These are phyloP conservation scores for Alternaria triticina DNA, from an alignment of 2,329 filamentous ascomycete species.

Conservation along the genomic window DNA sequence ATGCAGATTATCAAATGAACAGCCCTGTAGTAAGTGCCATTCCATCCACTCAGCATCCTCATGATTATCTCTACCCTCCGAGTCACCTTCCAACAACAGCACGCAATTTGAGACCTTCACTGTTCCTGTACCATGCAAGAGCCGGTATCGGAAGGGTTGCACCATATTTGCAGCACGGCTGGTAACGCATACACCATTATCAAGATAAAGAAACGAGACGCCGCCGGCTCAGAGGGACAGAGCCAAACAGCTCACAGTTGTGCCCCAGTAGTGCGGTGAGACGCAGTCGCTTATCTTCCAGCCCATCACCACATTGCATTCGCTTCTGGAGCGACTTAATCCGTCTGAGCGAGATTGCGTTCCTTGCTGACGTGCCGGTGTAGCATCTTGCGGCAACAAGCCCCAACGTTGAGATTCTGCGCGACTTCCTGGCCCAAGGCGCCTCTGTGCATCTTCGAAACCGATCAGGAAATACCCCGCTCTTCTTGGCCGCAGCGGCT, in stretches of 20 bases:
- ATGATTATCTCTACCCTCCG: constrained; percentile 29
- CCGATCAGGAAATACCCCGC: constrained; percentile 62
- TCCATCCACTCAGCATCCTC: constrained; percentile 28
- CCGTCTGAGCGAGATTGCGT: constrained; percentile 36
- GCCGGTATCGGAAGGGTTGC: constrained; percentile 37
- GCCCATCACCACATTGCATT: constrained; percentile 17
- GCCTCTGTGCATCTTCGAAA: constrained; percentile 67
- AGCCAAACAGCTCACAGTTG: constrained; percentile 32
- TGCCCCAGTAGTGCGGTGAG: constrained; percentile 28
- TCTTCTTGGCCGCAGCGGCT: constrained; percentile 65
- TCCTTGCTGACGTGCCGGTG: constrained; percentile 35
- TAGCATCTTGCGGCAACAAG: constrained; percentile 65
- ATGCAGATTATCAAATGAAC: constrained; percentile 81
- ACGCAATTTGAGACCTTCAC: constrained; percentile 6
- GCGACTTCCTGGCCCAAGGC: constrained; percentile 62
- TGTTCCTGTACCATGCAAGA: constrained; percentile 17
- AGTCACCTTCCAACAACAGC: constrained; percentile 19
- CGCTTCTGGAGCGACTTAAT: constrained; percentile 33
- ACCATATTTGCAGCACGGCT: constrained; percentile 17
- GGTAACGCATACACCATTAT: constrained; percentile 30
- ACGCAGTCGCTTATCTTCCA: constrained; percentile 41
- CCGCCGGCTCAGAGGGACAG: constrained; percentile 31
- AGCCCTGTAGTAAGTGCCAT: constrained; percentile 60
- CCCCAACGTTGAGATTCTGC: constrained; percentile 61
- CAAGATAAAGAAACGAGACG: constrained; percentile 34